Evolutionary conservation across 2,329 filamentous ascomycete species (phyloP), one percentile per base, ranked within the genome.

Genomic region (Monilinia aucupariae): DNA sequence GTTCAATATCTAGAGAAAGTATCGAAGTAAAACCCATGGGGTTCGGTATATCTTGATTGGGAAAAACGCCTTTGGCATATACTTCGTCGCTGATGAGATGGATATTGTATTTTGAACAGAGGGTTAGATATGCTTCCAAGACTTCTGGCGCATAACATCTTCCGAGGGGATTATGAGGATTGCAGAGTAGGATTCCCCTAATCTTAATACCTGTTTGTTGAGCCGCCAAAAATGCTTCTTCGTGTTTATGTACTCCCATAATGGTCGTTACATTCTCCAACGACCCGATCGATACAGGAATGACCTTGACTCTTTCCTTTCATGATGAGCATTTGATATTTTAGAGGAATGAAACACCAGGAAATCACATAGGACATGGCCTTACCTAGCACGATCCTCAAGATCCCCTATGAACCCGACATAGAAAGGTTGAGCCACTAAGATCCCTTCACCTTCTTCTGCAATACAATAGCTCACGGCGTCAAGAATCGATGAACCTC

Each of bases 71-170:
- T 17, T 78, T 68, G 1, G 79, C 80, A 66, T 81, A 82, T 47
- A 82, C 78, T 65, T 82, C 80, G 65, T 81, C 80, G 61, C 74
- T 64, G 10, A 81, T 75, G 32, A 81, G 67, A 64, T 81, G 78
- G 22, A 81, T 72, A 8, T 73, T 68, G 64, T 80, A 70, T 59
- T 75, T 75, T 55, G 75, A 69, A 65, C 79, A 81, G 32, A 81
- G 70, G 4, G 63, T 65, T 68, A 79, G 72, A 47, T 66, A 69
- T 50, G 66, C 71, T 52, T 69, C 67, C n/a, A 74, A 64, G 9
- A 69, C 66, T 37, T 69, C 61, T 9, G 52, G 60, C 4, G 68
- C 25, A 65, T 66, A 68, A 27, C 67, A 68, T 53, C 53, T 55
- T 43, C 64, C 68, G 12, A 67, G 61, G 8, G 73, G 74, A 60